These are phyloP conservation scores for Alternaria postmessia DNA, from an alignment of 2,329 filamentous ascomycete species.

Conservation along the genomic window DNA sequence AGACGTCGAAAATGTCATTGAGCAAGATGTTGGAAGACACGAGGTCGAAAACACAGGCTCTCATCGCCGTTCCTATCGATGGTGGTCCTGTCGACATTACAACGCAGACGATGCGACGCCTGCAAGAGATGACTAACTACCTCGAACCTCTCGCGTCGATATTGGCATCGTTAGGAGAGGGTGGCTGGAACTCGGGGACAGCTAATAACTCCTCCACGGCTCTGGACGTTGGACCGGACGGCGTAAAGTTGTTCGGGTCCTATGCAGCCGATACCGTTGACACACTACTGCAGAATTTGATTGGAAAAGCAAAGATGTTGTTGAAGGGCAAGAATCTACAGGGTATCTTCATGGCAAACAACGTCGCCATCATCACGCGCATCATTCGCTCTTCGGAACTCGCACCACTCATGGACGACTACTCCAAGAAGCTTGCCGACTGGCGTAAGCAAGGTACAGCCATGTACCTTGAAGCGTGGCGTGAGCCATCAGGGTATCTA, in stretches of 20 bases:
- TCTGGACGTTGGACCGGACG: slow-evolving; percentile 86
- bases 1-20: slow-evolving; percentile 88
- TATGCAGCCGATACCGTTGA: slow-evolving; percentile 93
- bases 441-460: slow-evolving; percentile 89
- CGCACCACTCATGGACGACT: slow-evolving; percentile 68
- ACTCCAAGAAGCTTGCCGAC: slow-evolving; percentile 74
- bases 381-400: slow-evolving; percentile 85
- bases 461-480: slow-evolving; percentile 86
- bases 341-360: slow-evolving; percentile 92
- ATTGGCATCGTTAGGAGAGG: slow-evolving; percentile 89
- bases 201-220: slow-evolving; percentile 69
- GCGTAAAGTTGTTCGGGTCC: slow-evolving; percentile 84
- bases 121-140: slow-evolving; percentile 88
- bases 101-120: slow-evolving; percentile 81
- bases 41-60: slow-evolving; percentile 69
- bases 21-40: slow-evolving; percentile 85
- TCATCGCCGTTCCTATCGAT: slow-evolving; percentile 77
- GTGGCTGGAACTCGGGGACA: slow-evolving; percentile 73
- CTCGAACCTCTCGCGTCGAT: slow-evolving; percentile 86
- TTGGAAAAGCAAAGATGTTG: slow-evolving; percentile 74
- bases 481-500: slow-evolving; percentile 82
- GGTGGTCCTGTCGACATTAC: slow-evolving; percentile 81
- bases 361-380: slow-evolving; percentile 81
- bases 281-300: slow-evolving; percentile 75
- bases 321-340: slow-evolving; percentile 78